A percentile compares a stretch with the other conserved stretches of the same genome.
Conservation (phyloP, 2,329 filamentous ascomycete genomes). For the Myriosclerotinia scirpicola region DNA sequence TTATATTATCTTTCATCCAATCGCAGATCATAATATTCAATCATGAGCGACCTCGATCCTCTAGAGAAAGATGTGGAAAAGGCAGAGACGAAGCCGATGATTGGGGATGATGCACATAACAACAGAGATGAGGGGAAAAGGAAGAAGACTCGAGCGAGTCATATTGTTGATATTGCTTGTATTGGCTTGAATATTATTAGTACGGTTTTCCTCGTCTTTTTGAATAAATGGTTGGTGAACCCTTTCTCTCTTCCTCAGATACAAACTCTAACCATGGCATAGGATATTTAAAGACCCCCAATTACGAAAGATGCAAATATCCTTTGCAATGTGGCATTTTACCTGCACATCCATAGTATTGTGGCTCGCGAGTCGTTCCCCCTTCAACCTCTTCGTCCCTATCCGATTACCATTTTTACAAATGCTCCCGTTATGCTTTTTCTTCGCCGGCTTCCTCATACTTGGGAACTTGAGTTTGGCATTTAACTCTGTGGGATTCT, state of each 20-base stretch:
- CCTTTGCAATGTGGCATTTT: slow-evolving; percentile 51
- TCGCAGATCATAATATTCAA: neutral
- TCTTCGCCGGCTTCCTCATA: slow-evolving; percentile 49
- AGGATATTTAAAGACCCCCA: slow-evolving; percentile 48
- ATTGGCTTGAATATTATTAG: slow-evolving; percentile 47
- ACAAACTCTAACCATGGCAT: slow-evolving; percentile 8
- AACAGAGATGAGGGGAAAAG: slow-evolving; percentile 21
- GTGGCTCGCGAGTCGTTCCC: slow-evolving; percentile 44
- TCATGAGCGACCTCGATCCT: slow-evolving; percentile 20
- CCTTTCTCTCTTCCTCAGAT: neutral
- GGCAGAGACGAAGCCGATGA: slow-evolving; percentile 28
- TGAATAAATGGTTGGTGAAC: slow-evolving; percentile 46
- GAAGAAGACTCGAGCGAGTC: slow-evolving; percentile 26
- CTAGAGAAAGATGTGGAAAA: slow-evolving; percentile 36
- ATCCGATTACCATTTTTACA: slow-evolving; percentile 46
- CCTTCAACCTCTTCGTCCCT: slow-evolving; percentile 48
- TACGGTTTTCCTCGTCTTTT: slow-evolving; percentile 46
- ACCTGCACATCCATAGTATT: slow-evolving; percentile 47
- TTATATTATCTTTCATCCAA: neutral
- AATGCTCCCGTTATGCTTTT: slow-evolving; percentile 48
- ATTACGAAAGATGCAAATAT: slow-evolving; percentile 47
- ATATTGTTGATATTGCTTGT: slow-evolving; percentile 36
- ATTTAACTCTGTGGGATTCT: slow-evolving; percentile 49
- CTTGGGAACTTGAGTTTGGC: slow-evolving; percentile 48
- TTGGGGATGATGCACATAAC: slow-evolving; percentile 22